Conservation (phyloP, 2,329 filamentous ascomycete species). For the Rachicladosporium sp. region DNA sequence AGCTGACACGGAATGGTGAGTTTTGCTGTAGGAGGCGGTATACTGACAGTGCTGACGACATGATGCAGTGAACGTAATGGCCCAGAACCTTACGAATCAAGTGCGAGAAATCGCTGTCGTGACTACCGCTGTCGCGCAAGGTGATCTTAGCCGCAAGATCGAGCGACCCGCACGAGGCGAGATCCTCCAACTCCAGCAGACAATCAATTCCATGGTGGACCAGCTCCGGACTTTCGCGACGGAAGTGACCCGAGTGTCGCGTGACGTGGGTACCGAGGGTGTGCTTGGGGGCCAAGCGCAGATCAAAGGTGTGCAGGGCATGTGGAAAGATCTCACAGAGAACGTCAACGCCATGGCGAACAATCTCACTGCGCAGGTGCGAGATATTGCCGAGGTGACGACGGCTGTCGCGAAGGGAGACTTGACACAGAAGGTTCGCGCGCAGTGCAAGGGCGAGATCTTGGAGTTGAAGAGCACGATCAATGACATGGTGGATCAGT, state of each 20-base stretch:
- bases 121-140: constrained; percentile 86
- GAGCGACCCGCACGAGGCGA: constrained; percentile 87
- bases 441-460: constrained; percentile 41
- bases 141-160: constrained; percentile 92
- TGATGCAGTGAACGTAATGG: constrained; percentile 79
- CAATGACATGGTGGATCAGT: constrained; percentile 42
- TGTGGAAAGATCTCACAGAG: constrained; percentile 53
- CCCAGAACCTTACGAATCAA: constrained; percentile 93
- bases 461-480: constrained; percentile 40
- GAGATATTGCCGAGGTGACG: constrained; percentile 41
- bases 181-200: constrained; percentile 89
- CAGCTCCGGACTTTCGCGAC: constrained; percentile 53
- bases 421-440: constrained; percentile 39
- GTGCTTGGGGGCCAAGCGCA: constrained; percentile 52
- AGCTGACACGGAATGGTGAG: constrained; percentile 57
- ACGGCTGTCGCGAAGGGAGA: constrained; percentile 41
- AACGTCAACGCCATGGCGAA: constrained; percentile 44
- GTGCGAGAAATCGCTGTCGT: constrained; percentile 96
- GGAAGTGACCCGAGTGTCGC: constrained; percentile 51
- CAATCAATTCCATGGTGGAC: constrained; percentile 59
- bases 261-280: constrained; percentile 53
- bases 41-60: constrained; percentile 12
- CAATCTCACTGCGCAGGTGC: constrained; percentile 41
- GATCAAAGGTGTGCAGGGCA: constrained; percentile 52
- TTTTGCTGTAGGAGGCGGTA: constrained; percentile 4